Evolutionary conservation across 352 stramenopile genomes (phyloP), one percentile per base, ranked within the genome.

Genomic region (Ophiocytium majus): DNA sequence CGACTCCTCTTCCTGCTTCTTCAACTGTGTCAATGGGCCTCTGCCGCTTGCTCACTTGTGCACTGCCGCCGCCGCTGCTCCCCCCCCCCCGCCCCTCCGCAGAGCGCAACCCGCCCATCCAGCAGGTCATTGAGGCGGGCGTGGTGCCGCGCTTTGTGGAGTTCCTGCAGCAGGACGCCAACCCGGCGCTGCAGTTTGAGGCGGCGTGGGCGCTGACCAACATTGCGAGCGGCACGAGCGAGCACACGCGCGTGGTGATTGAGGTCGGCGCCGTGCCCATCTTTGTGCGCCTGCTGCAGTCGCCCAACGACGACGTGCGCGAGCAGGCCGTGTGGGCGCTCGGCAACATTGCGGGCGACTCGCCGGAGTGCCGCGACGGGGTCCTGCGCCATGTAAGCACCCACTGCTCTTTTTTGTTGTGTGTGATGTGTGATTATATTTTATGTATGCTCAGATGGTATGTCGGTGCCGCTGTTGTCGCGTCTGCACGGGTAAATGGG

Each of bases 181-280:
- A 96, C 80, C 92, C 92, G 43, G 92, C 91, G 10, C 89, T 96
- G 50, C 97, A 99, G 91, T 99, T 99, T 86, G 97, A 99, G 89
- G 96, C 97, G 31, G 97, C 97, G 1, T 99, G 97, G 97, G 96
- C 97, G 37, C 91, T 99, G n/a, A 99, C 97, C 43, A 99, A 99
- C 91, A 99, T 99, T 90, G 97, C 97, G 17, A 98, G 94, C 33
- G 97, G 97, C 71, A 99, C 97, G 9, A 97, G 94, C 71, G 94
- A 98, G 14, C 95, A 99, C 90, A 99, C 97, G 9, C 94, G 96
- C 57, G 94, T 98, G 43, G 97, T 99, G 34, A 98, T 99, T 89
- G 93, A 98, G 79, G 91, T 95, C 80, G 96, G 96, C 71, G 97
- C 97, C 0, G 96, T 99, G 64, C 96, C 96, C 49, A 97, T 98